These are phyloP conservation scores for Globisporangium spinosum DNA, from an alignment of 352 stramenopile species.

Conservation along the genomic window DNA sequence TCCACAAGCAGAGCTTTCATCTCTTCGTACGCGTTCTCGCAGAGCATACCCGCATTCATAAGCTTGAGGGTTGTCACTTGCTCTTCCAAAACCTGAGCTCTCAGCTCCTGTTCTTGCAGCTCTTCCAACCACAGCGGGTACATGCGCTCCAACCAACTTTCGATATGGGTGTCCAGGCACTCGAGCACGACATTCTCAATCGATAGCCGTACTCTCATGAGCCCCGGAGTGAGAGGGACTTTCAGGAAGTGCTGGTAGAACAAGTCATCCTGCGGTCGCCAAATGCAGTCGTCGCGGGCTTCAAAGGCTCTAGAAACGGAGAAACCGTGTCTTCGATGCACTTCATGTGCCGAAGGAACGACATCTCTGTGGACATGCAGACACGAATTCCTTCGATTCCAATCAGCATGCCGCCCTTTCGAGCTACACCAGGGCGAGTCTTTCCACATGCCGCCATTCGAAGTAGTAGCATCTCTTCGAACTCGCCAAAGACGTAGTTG, in stretches of 20 bases:
- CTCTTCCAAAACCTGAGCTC: constrained; percentile 59
- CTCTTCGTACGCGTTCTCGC: constrained; percentile 32
- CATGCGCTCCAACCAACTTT: constrained; percentile 64
- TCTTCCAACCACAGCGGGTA: constrained; percentile 77
- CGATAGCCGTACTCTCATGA: constrained; percentile 47
- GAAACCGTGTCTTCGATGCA: constrained; percentile 29
- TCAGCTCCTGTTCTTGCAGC: constrained; percentile 57
- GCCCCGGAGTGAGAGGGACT: constrained; percentile 28
- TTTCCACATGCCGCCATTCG: constrained; percentile 35
- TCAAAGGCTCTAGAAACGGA: constrained; percentile 29
- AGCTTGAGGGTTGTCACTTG: constrained; percentile 49
- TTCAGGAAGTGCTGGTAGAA: constrained; percentile 68
- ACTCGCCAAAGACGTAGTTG: constrained; percentile 70
- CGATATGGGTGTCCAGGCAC: constrained; percentile 47
- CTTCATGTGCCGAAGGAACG: constrained; percentile 27
- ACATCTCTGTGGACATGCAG: constrained; percentile 31
- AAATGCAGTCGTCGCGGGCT: constrained; percentile 28
- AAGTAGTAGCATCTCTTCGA: constrained; percentile 52
- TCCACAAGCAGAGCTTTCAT: constrained; percentile 48
- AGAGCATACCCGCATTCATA: constrained; percentile 48
- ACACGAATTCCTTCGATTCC: constrained; percentile 42
- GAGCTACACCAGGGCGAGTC: background rate
- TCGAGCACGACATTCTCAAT: constrained; percentile 40
- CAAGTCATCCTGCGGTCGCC: constrained; percentile 56
- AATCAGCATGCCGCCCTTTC: constrained; percentile 60